Conservation (phyloP, 257 asterid species). For the Lithospermum erythrorhizon region DNA sequence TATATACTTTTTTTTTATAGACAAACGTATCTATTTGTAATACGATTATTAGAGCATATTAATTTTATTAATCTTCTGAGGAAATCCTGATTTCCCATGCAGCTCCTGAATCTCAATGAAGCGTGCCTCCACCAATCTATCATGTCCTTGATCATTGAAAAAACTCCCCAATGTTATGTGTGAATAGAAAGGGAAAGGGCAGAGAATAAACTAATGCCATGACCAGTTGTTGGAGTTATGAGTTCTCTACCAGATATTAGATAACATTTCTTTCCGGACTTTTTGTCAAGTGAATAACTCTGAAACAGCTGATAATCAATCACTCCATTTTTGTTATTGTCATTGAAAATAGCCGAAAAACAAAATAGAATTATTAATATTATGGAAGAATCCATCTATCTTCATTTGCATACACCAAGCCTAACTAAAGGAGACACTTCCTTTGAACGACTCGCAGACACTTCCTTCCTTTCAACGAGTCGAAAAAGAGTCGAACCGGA, state of each 20-base stretch:
- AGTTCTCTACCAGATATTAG: constrained; percentile 43
- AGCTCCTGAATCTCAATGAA: background rate
- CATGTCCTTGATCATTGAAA: constrained; percentile 4
- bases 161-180: constrained; percentile 15
- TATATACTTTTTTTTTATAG: too few relatives aligned
- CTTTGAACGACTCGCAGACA: too few relatives aligned
- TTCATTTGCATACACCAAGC: too few relatives aligned
- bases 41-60: too few relatives aligned
- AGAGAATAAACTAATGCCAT: constrained; percentile 23
- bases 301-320: constrained; percentile 1
- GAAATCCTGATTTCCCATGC: background rate
- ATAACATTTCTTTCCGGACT: constrained; percentile 34
- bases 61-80: background rate
- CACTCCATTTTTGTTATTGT: too few relatives aligned
- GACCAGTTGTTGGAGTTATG: constrained; percentile 28
- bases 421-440: too few relatives aligned
- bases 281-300: constrained; percentile 33
- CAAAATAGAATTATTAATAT: too few relatives aligned
- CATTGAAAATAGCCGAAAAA: too few relatives aligned
- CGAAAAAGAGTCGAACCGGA: too few relatives aligned
- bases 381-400: too few relatives aligned
- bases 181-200: background rate
- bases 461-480: too few relatives aligned
- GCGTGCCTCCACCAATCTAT: constrained; percentile 8
- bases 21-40: too few relatives aligned